These are phyloP conservation scores for Dactylonectria estremocensis DNA, from an alignment of 2,329 filamentous ascomycete genomes.

Conservation along the genomic window DNA sequence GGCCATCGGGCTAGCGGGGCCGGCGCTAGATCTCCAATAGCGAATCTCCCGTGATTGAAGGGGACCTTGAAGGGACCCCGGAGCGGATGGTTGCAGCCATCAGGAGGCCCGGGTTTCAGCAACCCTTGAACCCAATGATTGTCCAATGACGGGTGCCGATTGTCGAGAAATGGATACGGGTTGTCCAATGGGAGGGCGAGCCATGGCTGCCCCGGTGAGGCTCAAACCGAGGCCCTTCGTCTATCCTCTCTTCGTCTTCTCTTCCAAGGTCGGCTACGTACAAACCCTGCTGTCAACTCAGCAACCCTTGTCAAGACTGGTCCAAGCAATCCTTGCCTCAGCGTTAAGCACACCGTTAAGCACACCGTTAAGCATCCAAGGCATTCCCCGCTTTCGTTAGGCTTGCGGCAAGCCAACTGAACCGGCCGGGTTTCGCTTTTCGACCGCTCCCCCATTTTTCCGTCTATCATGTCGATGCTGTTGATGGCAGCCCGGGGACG, in stretches of 20 bases:
- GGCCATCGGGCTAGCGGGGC: background rate
- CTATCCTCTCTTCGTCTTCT: too few relatives aligned
- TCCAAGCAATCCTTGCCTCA: too few relatives aligned
- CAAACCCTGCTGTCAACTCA: too few relatives aligned
- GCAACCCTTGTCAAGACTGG: too few relatives aligned
- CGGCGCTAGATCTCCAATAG: constrained; percentile 37
- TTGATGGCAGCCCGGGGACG: constrained; percentile 8
- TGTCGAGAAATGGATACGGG: too few relatives aligned
- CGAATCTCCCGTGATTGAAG: constrained; percentile 41
- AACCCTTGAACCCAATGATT: background rate
- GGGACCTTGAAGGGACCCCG: constrained; percentile 3
- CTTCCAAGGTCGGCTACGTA: too few relatives aligned
- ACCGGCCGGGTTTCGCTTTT: constrained; percentile 24
- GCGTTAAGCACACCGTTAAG: too few relatives aligned
- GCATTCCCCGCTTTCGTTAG: background rate
- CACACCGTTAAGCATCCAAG: background rate
- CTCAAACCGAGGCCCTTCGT: constrained; percentile 43
- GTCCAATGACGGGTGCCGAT: constrained; percentile 34
- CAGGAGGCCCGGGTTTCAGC: constrained; percentile 37
- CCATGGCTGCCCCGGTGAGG: constrained; percentile 26
- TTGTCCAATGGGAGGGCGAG: constrained; percentile 34
- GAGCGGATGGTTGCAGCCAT: constrained; percentile 15
- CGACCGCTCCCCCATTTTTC: constrained; percentile 24
- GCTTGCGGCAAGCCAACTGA: background rate
- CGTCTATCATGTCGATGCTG: constrained; percentile 27